Evolutionary conservation across 441 rosid genomes (phyloP), one percentile per base, ranked within the genome.

Genomic region (Biscutella auriculata): DNA sequence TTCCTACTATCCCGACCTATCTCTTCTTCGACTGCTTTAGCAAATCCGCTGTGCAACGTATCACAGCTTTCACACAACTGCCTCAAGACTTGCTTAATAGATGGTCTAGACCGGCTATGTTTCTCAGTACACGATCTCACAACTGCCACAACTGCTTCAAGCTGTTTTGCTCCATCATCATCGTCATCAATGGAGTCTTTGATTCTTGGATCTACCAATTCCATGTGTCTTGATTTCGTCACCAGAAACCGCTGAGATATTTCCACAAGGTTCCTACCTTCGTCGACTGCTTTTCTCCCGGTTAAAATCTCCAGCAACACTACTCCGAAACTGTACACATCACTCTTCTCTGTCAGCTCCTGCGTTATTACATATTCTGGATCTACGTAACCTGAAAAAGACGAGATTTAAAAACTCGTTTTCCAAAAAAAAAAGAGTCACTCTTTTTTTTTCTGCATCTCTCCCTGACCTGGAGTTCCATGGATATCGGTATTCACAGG

Each of bases 391-490:
- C 97, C 98, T 92, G 91, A 58, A 73, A n/a, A n/a, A n/a, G n/a
- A n/a, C n/a, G n/a, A n/a, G n/a, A n/a, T n/a, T n/a, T n/a, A n/a
- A n/a, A n/a, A n/a, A n/a, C n/a, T n/a, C n/a, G n/a, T n/a, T n/a
- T n/a, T n/a, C n/a, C n/a, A n/a, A n/a, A n/a, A n/a, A n/a, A n/a
- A n/a, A n/a, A n/a, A n/a, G n/a, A n/a, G n/a, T n/a, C n/a, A n/a
- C n/a, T n/a, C n/a, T n/a, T n/a, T n/a, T n/a, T n/a, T n/a, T n/a
- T n/a, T n/a, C n/a, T n/a, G n/a, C n/a, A n/a, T n/a, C n/a, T n/a
- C n/a, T n/a, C n/a, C n/a, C n/a, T n/a, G n/a, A 88, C 96, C 98
- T 83, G 97, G 98, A 72, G 98, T 93, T 74, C 98, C 97, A 15
- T 91, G 77, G 55, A 88, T 75, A 69, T 83, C 90, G 6, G 93